Percentiles rank a stretch among this genome's conserved stretches.
phyloP scores from a whole-genome alignment of 768 basidiomycete species.

The button mushroom (Agaricus bisporus) region DNA sequence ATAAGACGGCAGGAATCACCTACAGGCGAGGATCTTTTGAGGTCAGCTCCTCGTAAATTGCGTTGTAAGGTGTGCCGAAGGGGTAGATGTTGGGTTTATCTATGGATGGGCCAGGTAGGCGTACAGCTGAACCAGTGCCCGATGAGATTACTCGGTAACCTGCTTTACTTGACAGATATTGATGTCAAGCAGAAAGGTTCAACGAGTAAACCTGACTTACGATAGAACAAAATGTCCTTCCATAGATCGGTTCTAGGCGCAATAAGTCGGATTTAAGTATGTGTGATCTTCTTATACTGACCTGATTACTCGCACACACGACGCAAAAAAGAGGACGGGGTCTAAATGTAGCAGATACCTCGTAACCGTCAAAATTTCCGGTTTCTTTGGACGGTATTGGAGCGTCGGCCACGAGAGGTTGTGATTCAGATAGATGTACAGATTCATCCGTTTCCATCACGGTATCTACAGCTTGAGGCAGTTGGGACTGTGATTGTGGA shows the following conservation, averaged over 20 bases:
- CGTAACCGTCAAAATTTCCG: background rate
- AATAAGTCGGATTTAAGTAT: conserved; percentile 10
- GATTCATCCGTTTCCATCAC: conserved; percentile 1
- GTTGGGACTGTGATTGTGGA: conserved; percentile 17
- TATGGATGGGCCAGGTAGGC: conserved; percentile 91
- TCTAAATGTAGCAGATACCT: conserved; percentile 36
- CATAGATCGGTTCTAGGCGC: conserved; percentile 88
- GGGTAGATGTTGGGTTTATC: conserved; percentile 97
- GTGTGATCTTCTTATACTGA: conserved; percentile 27
- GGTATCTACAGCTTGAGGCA: conserved; percentile 9
- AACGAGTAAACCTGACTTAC: conserved; percentile 43
- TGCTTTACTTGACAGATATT: conserved; percentile 60
- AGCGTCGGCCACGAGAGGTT: background rate
- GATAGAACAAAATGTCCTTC: conserved; percentile 89
- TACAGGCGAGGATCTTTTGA: conserved; percentile 80
- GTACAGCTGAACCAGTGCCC: conserved; percentile 95
- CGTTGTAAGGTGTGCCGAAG: conserved; percentile 96
- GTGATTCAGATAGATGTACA: conserved; percentile 1
- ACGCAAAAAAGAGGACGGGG: conserved; percentile 88
- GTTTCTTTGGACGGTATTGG: conserved; percentile 6
- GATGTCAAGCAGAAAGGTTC: conserved; percentile 8
- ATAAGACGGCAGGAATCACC: conserved; percentile 23
- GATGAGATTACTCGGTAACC: conserved; percentile 89
- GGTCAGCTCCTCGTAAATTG: conserved; percentile 87
- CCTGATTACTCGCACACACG: conserved; percentile 99